Base-by-base conservation (phyloP, 257 asterid genomes). In the Cordia subcordata region DNA sequence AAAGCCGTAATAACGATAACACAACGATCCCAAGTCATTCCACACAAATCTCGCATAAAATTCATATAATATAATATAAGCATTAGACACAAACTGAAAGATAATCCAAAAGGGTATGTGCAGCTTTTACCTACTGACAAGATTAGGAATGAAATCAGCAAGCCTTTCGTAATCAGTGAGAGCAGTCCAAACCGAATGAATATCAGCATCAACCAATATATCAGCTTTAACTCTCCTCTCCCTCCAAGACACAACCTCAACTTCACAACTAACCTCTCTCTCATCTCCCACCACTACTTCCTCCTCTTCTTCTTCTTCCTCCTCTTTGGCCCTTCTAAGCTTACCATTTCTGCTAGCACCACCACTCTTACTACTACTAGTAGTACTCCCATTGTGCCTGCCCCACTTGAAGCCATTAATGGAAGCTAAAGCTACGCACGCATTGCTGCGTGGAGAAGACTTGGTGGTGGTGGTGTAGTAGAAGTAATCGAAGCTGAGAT, bases 121-220 rank as follows among this genome's bases (percentile, higher is more conserved):
- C 13, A 44, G 16, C 13, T 5, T 14, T 50, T 57, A 91, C 98
- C 98, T 85, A 77, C 75, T 75, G 45, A 91, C 90, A 46, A 91
- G 95, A 85, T 91, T 91, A 19, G 98, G 96, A 66, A 91, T 80
- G 79, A 88, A 91, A 85, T 91, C 95, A 39, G 98, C 94, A 33
- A 91, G 95, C 75, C 94, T 80, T 75, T 91, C 98, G 53, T 91
- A 91, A 67, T 91, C 98, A 42, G 96, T 91, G 53, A 91, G 92
- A 71, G 94, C 82, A 72, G 63, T 61, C 98, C 98, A 91, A 22
- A 88, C 90, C 37, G 94, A 80, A 0, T 72, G 69, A 44, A 83
- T 85, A 71, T 85, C 87, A 39, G 96, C 89, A 63, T 85, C 64
- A 49, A 88, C 95, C 8, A 72, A 63, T 4, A 88, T 71, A 75